Base-by-base conservation (phyloP, 2,329 filamentous ascomycete species). In the Botryotinia convoluta region DNA sequence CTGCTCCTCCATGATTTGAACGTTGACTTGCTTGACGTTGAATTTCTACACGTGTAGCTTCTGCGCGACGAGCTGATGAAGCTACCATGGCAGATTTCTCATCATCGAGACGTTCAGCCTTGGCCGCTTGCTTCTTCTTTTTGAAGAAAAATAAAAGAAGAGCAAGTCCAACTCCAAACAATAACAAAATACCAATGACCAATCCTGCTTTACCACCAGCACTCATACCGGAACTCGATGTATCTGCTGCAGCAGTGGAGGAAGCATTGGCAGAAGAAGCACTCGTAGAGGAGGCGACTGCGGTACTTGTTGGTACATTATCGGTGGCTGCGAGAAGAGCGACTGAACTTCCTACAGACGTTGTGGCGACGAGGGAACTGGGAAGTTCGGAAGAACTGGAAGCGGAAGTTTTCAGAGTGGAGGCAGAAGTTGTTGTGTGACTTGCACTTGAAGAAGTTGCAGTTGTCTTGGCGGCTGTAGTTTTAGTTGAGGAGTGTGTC, bases 131-230 rank as follows among this genome's bases (percentile, higher is more conserved):
- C 85, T 91, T 93, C 80, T 90, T 89, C 78, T 83, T 86, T 77
- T 88, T 91, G 80, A 94, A 87, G 74, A 93, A 81, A 81, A 97
- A 90, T 80, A 93, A 91, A 32, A 92, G 85, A 35, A 92, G 81
- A n/a, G 90, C 84, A 44, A 90, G 88, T 39, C 96, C 81, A 3
- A 91, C 82, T 45, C 91, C 88, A 39, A 97, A 78, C 67, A 88
- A 89, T 10, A 91, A 85, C 45, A 98, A 83, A 65, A 97, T 89
- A 79, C 94, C 95, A 80, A 98, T 90, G 9, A 92, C 93, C 75
- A 98, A 88, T 74, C 96, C 96, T 61, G 94, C 95, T 86, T 89
- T 75, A 83, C 88, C 74, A 81, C 85, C 81, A 84, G 87, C 72
- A 59, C 77, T 80, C 79, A 82, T 81, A 20, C 80, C 79, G n/a